Evolutionary conservation across 2,329 filamentous ascomycete genomes (phyloP).

Genomic region (Eutypa lata): DNA sequence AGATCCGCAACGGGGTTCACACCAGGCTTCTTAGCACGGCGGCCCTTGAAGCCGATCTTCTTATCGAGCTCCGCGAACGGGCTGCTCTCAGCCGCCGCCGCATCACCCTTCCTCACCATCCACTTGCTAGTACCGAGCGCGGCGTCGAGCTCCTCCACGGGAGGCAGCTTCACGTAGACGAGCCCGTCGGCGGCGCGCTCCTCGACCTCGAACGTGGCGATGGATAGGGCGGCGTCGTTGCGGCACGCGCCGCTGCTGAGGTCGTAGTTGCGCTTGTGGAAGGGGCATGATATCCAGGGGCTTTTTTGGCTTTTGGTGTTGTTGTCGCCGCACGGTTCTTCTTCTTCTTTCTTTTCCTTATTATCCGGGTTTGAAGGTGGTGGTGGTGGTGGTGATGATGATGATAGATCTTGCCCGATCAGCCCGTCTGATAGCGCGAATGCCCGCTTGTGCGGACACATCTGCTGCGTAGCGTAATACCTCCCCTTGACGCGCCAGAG

Average conservation of each 20-base stretch:
- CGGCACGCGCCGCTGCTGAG: constrained; percentile 69
- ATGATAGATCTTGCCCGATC: constrained; percentile 61
- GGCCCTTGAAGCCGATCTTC: constrained; percentile 43
- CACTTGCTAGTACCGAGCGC: constrained; percentile 76
- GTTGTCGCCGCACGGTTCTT: constrained; percentile 11
- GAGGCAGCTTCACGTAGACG: constrained; percentile 78
- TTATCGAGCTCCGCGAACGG: constrained; percentile 44
- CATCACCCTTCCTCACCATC: constrained; percentile 71
- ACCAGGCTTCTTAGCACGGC: constrained; percentile 40
- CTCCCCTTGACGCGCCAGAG: constrained; percentile 78
- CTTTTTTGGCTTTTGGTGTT: constrained; percentile 11
- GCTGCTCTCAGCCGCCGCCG: constrained; percentile 18
- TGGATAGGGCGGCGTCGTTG: constrained; percentile 71
- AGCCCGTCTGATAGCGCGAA: constrained; percentile 87
- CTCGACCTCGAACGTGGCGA: constrained; percentile 78
- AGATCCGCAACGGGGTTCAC: constrained; percentile 31
- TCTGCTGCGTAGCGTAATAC: constrained; percentile 86
- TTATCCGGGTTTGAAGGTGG: constrained; percentile 26
- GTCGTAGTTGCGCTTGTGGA: constrained; percentile 88
- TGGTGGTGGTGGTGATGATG: constrained; percentile 11
- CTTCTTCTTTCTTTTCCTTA: constrained; percentile 25
- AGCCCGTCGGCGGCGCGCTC: constrained; percentile 64
- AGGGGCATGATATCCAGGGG: constrained; percentile 84
- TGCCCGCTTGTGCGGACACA: constrained; percentile 89
- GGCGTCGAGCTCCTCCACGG: constrained; percentile 75